Evolutionary conservation across 306 rosid genomes (phyloP).

Genomic region (Sindora glabra): DNA sequence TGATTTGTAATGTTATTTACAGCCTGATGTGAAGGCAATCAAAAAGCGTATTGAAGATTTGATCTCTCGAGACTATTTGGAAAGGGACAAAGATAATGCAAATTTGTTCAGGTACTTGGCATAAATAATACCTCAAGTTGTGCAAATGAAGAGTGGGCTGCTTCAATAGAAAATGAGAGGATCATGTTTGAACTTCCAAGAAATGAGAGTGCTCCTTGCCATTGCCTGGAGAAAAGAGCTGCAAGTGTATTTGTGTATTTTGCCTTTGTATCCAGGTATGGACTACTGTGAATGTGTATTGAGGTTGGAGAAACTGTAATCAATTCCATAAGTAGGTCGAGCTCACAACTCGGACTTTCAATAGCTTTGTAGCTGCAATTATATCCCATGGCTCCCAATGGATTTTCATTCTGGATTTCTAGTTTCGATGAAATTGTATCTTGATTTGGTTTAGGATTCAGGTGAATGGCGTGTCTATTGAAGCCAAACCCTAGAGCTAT

Average conservation of each 20-base stretch:
- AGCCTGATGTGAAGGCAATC: constrained; percentile 93
- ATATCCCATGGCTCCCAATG: constrained; percentile 27
- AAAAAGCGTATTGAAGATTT: constrained; percentile 94
- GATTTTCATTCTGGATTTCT: too few species aligned
- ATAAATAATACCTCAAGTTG: constrained; percentile 25
- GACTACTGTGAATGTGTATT: constrained; percentile 27
- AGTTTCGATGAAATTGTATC: constrained; percentile 22
- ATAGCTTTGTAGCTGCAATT: constrained; percentile 4
- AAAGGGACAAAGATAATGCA: constrained; percentile 87
- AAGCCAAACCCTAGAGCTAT: background rate
- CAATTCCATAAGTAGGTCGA: constrained; percentile 28
- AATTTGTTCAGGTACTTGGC: constrained; percentile 86
- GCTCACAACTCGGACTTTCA: constrained; percentile 19
- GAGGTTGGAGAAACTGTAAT: constrained; percentile 34
- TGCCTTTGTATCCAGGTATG: constrained; percentile 33
- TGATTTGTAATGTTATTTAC: constrained; percentile 11
- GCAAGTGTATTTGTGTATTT: constrained; percentile 40
- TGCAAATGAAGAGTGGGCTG: constrained; percentile 14
- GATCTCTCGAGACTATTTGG: constrained; percentile 91
- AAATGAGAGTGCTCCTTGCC: constrained; percentile 17
- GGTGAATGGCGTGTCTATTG: constrained; percentile 8
- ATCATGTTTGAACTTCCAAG: constrained; percentile 10
- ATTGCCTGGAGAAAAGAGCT: constrained; percentile 27
- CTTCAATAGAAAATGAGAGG: constrained; percentile 16
- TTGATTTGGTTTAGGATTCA: too few species aligned